Evolutionary conservation across 2,329 filamentous ascomycete species (phyloP).

Genomic region (Cladosporium oxysporum): DNA sequence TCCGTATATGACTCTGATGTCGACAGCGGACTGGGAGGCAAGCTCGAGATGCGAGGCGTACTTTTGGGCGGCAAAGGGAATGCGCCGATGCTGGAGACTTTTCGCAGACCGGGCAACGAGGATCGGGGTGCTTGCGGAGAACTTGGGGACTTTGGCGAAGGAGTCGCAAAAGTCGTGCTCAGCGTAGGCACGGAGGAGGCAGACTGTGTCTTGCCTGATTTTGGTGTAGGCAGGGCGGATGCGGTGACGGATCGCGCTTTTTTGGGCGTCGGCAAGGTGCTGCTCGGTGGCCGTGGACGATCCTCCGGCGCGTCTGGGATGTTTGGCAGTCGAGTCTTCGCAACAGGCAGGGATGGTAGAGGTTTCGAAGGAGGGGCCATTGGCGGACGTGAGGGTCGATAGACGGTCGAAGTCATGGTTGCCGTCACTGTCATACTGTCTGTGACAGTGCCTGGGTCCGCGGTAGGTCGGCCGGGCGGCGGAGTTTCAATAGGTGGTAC

Average conservation of each 20-base stretch:
- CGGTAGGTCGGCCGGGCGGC: neutral
- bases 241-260: conserved; percentile 43
- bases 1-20: conserved; percentile 49
- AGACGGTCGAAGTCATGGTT: conserved; percentile 47
- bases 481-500: conserved; percentile 1
- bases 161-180: conserved; percentile 43
- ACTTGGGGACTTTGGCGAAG: conserved; percentile 6
- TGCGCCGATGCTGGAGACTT: conserved; percentile 88
- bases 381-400: conserved; percentile 44
- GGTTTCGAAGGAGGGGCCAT: conserved; percentile 70
- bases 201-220: conserved; percentile 46
- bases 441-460: neutral
- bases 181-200: conserved; percentile 57
- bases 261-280: conserved; percentile 42
- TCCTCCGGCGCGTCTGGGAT: conserved; percentile 39
- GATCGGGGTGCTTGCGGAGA: conserved; percentile 18
- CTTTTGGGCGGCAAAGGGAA: conserved; percentile 87
- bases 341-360: conserved; percentile 71
- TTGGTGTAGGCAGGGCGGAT: conserved; percentile 55
- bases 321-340: conserved; percentile 65
- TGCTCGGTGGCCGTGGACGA: conserved; percentile 29
- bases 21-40: conserved; percentile 58
- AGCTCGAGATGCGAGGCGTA: conserved; percentile 58
- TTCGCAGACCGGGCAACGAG: conserved; percentile 57
- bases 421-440: conserved; percentile 23